Evolutionary conservation across 1,139 yeast genomes (phyloP).

Genomic region (Petasospora rhodanensis): DNA sequence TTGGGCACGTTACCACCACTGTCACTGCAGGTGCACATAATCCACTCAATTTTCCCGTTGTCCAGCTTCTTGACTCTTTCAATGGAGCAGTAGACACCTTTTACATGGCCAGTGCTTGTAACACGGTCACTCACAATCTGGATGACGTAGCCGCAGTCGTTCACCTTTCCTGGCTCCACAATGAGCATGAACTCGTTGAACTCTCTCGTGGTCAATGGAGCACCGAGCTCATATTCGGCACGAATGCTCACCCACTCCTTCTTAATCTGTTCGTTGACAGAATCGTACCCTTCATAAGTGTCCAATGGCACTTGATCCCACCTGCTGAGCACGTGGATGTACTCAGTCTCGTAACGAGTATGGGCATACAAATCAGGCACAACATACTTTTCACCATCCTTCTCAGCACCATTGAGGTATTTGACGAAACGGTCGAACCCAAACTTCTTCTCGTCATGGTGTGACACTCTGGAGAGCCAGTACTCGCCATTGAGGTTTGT

Average conservation of each 20-base stretch:
- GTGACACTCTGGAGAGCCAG: conserved; percentile 44
- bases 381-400: conserved; percentile 9
- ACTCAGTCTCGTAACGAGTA: conserved; percentile 28
- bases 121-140: conserved; percentile 42
- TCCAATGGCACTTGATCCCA: conserved; percentile 21
- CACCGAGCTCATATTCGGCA: conserved; percentile 31
- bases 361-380: conserved; percentile 23
- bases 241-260: conserved; percentile 27
- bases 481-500: conserved; percentile 32
- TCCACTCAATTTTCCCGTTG: conserved; percentile 48
- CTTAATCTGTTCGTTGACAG: conserved; percentile 12
- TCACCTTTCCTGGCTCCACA: conserved; percentile 30
- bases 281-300: conserved; percentile 14
- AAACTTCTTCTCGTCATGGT: conserved; percentile 32
- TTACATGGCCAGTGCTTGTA: conserved; percentile 28
- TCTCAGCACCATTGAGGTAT: conserved; percentile 27
- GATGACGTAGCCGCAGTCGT: conserved; percentile 44
- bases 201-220: conserved; percentile 39
- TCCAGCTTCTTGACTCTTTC: conserved; percentile 45
- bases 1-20: conserved; percentile 66
- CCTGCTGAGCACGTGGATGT: conserved; percentile 29
- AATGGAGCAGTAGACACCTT: conserved; percentile 52
- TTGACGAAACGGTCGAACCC: conserved; percentile 36
- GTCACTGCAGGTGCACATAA: conserved; percentile 48
- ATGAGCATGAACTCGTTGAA: conserved; percentile 58